phyloP scores from a whole-genome alignment of 805 yeast genomes.

The Ogataea nonfermentans region DNA sequence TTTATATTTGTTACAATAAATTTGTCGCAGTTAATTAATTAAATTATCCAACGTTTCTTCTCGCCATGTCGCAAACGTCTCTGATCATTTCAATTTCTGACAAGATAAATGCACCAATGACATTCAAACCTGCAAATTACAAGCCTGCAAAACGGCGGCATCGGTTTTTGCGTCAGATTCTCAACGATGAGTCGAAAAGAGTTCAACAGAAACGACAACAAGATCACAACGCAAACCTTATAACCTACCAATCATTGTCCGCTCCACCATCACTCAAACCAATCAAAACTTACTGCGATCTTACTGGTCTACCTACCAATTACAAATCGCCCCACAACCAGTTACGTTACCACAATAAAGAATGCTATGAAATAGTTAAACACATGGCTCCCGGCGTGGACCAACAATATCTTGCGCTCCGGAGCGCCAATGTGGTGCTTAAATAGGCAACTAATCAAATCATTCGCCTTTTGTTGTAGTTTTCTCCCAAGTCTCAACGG shows the following conservation, averaged over 20 bases:
- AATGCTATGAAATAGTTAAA: constrained; percentile 73
- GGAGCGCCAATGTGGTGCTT: constrained; percentile 86
- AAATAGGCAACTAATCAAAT: constrained; percentile 34
- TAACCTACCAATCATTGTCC: constrained; percentile 66
- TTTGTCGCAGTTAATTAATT: background rate
- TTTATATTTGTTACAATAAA: background rate
- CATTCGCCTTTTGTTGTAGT: constrained; percentile 22
- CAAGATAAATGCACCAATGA: constrained; percentile 40
- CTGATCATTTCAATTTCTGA: constrained; percentile 34
- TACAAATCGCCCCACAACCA: constrained; percentile 76
- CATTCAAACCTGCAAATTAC: constrained; percentile 59
- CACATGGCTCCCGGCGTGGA: constrained; percentile 88
- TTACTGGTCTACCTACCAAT: constrained; percentile 80
- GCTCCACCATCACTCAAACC: constrained; percentile 91
- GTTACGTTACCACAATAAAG: constrained; percentile 76
- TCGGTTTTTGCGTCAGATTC: constrained; percentile 70
- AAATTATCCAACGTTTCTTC: no score
- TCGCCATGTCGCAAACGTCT: constrained; percentile 2
- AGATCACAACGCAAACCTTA: constrained; percentile 39
- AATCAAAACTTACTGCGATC: constrained; percentile 81
- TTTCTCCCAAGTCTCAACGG: constrained; percentile 24
- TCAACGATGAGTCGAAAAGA: constrained; percentile 77
- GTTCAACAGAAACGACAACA: constrained; percentile 41
- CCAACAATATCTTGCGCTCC: constrained; percentile 82
- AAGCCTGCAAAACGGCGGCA: constrained; percentile 57